These are phyloP conservation scores for Aspergillus alliaceus DNA, from an alignment of 2,329 filamentous ascomycete species.

Conservation along the genomic window DNA sequence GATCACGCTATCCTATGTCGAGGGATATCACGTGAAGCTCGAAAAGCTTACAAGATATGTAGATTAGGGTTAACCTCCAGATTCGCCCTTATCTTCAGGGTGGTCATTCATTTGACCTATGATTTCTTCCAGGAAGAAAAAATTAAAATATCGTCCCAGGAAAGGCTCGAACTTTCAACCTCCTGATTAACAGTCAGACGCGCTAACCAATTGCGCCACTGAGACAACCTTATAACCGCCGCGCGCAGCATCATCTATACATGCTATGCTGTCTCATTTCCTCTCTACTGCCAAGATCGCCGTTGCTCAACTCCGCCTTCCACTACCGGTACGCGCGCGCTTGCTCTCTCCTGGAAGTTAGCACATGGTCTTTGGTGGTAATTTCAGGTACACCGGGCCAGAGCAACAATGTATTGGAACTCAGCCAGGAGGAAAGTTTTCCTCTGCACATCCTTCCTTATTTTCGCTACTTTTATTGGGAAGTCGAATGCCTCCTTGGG, in stretches of 20 bases:
- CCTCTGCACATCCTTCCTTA: constrained; percentile 31
- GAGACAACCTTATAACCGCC: no score
- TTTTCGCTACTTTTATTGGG: constrained; percentile 35
- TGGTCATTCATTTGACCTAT: background rate
- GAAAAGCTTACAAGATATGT: background rate
- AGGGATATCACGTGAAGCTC: constrained; percentile 25
- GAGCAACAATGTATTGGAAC: constrained; percentile 30
- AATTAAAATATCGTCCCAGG: no score
- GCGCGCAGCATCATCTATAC: no score
- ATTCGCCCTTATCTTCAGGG: background rate
- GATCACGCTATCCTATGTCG: constrained; percentile 17
- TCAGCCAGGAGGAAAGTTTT: constrained; percentile 17
- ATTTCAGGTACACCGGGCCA: constrained; percentile 11
- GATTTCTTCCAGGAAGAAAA: no score
- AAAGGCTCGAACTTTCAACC: no score
- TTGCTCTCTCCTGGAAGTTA: constrained; percentile 14
- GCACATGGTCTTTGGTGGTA: constrained; percentile 3
- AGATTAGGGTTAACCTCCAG: no score
- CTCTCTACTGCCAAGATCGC: no score
- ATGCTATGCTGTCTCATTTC: no score
- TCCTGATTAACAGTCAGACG: no score
- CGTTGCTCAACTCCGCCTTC: constrained; percentile 15
- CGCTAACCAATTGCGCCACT: no score
- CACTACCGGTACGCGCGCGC: constrained; percentile 3
- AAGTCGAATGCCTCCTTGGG: constrained; percentile 69